A percentile compares a stretch with the other conserved stretches of the same genome.
Evolutionary conservation across 106 monocot genomes (phyloP).

Genomic region (Allium sativum): DNA sequence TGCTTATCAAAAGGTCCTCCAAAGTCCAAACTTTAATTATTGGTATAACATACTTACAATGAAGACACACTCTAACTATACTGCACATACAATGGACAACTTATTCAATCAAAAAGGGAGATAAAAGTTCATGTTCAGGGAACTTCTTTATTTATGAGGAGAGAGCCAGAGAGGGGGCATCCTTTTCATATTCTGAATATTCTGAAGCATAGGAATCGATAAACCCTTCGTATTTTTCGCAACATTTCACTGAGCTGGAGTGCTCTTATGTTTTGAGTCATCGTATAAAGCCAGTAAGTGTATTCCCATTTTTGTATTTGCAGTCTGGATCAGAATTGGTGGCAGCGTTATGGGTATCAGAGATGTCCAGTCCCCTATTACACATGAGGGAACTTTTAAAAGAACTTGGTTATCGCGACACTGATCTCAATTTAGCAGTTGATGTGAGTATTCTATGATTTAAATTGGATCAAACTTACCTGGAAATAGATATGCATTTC

Average conservation of each 20-base stretch:
- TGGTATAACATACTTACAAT: neutral
- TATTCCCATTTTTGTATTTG: neutral
- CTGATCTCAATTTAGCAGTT: constrained; percentile 5
- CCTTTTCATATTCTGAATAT: no score
- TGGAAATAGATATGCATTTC: neutral
- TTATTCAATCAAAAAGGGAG: no score
- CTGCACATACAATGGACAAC: no score
- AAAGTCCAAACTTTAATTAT: no score
- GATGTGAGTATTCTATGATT: neutral
- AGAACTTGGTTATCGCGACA: constrained; percentile 1
- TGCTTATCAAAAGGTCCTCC: constrained; percentile 10
- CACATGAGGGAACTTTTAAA: constrained; percentile 11
- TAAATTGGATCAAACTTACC: neutral
- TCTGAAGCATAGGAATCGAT: neutral
- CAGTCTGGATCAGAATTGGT: constrained; percentile 22
- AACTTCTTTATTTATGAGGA: no score
- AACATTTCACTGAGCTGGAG: neutral
- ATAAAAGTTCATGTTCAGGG: no score
- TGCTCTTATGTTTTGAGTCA: neutral
- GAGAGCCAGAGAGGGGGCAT: no score
- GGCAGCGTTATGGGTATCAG: constrained; percentile 16
- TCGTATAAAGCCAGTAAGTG: no score
- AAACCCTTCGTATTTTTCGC: neutral
- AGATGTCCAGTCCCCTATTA: constrained; percentile 15
- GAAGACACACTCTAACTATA: no score